Conservation (phyloP, 2,329 filamentous ascomycete genomes). For the Hypoxylon sp. region DNA sequence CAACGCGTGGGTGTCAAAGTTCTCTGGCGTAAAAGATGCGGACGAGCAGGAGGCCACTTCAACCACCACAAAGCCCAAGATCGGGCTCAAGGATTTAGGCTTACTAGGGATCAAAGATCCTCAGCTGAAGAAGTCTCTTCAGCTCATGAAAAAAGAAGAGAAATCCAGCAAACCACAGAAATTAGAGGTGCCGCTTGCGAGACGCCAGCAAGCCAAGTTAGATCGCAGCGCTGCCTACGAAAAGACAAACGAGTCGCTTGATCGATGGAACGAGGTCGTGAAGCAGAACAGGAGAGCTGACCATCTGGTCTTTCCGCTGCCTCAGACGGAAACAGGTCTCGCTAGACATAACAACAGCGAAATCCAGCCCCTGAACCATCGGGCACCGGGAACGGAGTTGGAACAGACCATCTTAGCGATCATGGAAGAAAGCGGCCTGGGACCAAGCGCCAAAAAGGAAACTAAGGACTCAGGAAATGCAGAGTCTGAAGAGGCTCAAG, state of each 20-base stretch:
- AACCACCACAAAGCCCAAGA: conserved; percentile 67
- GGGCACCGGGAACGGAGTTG: conserved; percentile 78
- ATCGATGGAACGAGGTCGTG: conserved; percentile 93
- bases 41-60: conserved; percentile 59
- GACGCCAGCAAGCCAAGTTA: conserved; percentile 84
- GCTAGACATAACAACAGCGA: conserved; percentile 68
- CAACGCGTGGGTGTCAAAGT: conserved; percentile 64
- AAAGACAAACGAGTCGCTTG: conserved; percentile 89
- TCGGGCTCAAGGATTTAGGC: conserved; percentile 77
- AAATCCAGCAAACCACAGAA: conserved; percentile 69
- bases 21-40: conserved; percentile 69
- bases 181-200: conserved; percentile 82
- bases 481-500: conserved; percentile 74
- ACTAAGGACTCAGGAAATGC: conserved; percentile 68
- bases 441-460: conserved; percentile 60
- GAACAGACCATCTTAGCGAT: conserved; percentile 88
- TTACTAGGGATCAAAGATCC: conserved; percentile 76
- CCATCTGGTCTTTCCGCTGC: conserved; percentile 85
- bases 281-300: conserved; percentile 93
- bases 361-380: conserved; percentile 68
- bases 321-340: conserved; percentile 70
- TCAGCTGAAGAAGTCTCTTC: conserved; percentile 79
- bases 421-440: conserved; percentile 85
- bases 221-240: conserved; percentile 85
- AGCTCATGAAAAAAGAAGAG: conserved; percentile 72